phyloP scores from a whole-genome alignment of 2,329 filamentous ascomycete species.

The Mycosphaerella arachidis region DNA sequence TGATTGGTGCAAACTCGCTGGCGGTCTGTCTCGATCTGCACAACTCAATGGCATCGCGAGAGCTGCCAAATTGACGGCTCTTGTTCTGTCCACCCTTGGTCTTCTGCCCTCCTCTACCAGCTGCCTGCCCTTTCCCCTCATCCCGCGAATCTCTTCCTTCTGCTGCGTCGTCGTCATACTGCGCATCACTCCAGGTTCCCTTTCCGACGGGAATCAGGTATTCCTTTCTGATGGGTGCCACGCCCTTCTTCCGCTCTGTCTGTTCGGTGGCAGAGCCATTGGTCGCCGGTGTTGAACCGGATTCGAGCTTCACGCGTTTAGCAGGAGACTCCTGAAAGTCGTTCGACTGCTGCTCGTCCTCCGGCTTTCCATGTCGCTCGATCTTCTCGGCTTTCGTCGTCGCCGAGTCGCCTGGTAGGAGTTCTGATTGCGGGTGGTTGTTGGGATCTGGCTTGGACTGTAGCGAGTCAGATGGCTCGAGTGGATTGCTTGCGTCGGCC shows the following conservation, averaged over 20 bases:
- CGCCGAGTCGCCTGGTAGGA: slow-evolving; percentile 35
- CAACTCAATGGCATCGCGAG: slow-evolving; percentile 69
- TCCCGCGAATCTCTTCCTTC: slow-evolving; percentile 37
- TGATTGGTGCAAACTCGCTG: slow-evolving; percentile 73
- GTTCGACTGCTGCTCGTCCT: slow-evolving; percentile 16
- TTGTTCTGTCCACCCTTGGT: slow-evolving; percentile 76
- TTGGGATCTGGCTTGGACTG: slow-evolving; percentile 20
- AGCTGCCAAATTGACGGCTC: slow-evolving; percentile 73
- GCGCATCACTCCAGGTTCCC: slow-evolving; percentile 3
- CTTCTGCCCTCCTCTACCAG: slow-evolving; percentile 37
- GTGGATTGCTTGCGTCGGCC: slow-evolving; percentile 19
- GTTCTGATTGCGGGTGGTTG: slow-evolving; percentile 33
- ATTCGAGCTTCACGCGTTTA: slow-evolving; percentile 38
- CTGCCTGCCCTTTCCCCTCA: slow-evolving; percentile 39
- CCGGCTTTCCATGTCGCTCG: slow-evolving; percentile 30
- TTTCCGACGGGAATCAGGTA: slow-evolving; percentile 40
- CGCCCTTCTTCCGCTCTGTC: slow-evolving; percentile 46
- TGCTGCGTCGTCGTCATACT: slow-evolving; percentile 37
- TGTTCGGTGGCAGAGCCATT: slow-evolving; percentile 7
- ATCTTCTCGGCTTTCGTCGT: slow-evolving; percentile 40
- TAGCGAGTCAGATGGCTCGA: slow-evolving; percentile 23
- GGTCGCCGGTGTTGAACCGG: slow-evolving; percentile 13
- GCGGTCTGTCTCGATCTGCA: slow-evolving; percentile 68
- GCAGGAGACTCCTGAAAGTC: slow-evolving; percentile 34
- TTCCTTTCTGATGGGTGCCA: slow-evolving; percentile 71